Evolutionary conservation across 2,329 filamentous ascomycete species (phyloP), one percentile per base, ranked within the genome.

Genomic region (Ophiocordyceps robertsii): DNA sequence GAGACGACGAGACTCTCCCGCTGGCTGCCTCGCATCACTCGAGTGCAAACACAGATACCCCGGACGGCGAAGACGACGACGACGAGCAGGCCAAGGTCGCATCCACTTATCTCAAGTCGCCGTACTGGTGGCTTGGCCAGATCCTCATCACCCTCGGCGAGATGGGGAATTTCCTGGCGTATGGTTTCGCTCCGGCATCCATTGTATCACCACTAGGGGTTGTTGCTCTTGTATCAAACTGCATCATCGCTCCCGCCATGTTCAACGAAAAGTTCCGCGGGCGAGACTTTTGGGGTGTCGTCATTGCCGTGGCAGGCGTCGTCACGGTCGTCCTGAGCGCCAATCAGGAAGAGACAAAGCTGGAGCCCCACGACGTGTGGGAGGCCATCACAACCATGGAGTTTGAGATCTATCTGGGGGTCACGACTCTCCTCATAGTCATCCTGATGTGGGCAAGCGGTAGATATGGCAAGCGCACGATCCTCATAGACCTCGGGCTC

Each of bases 171-270:
- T 98, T 98, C 57, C 67, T 98, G 48, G 92, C 92, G 0, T 98
- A 98, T 56, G 92, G 92, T 21, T 98, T 98, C 59, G 92, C 92
- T 29, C 92, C 92, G 4, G 92, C 92, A 8, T 96, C 92, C 13
- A 95, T 98, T 53, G 92, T 98, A 36, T 95, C 89, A 30, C 92
- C 92, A 0, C 70, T 98, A 6, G 92, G 92, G 10, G 92, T 98
- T n/a, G 92, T 98, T 12, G 92, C 92, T 2, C 69, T 98, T 47
- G 81, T 98, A 38, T 95, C 89, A 37, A 98, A 98, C 64, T 98
- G 92, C 62, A 77, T 98, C 46, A 95, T 98, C 57, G 92, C 92
- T 3, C 92, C 92, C 1, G 80, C 92, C 47, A 80, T 98, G 70
- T 81, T 98, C 50, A 89, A 95, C 56, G 92, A 98, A 64, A 73